These are phyloP conservation scores for Neofusicoccum sp. DNA, from an alignment of 2,329 filamentous ascomycete species.

Conservation along the genomic window DNA sequence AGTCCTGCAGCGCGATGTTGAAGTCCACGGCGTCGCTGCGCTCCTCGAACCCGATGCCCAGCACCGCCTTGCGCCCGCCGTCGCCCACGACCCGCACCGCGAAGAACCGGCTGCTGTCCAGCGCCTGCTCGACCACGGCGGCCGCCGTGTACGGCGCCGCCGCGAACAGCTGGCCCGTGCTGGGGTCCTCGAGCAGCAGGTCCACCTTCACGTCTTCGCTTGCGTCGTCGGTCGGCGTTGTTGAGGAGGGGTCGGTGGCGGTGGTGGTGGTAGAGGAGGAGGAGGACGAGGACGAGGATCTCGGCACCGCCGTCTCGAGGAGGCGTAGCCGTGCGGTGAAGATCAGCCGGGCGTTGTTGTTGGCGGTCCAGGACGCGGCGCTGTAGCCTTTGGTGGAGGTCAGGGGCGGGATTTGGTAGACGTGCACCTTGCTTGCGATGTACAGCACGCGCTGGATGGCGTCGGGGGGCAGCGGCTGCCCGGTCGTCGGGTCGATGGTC, in stretches of 20 bases:
- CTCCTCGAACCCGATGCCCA: constrained; percentile 87
- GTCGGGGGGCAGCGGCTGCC: constrained; percentile 64
- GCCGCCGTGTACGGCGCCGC: constrained; percentile 72
- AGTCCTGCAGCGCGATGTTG: constrained; percentile 75
- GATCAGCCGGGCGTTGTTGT: constrained; percentile 67
- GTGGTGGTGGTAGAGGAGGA: constrained; percentile 21
- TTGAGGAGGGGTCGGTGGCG: constrained; percentile 24
- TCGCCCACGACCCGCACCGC: constrained; percentile 76
- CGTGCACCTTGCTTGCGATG: constrained; percentile 70
- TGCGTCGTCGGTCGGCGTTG: constrained; percentile 23
- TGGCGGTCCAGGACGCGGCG: constrained; percentile 72
- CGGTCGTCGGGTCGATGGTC: constrained; percentile 68
- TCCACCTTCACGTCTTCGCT: constrained; percentile 66
- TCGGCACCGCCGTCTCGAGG: constrained; percentile 66
- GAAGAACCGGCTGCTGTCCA: constrained; percentile 82
- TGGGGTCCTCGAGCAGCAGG: constrained; percentile 74
- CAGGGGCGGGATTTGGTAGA: constrained; percentile 84
- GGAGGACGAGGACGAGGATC: constrained; percentile 22
- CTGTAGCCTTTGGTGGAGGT: constrained; percentile 75
- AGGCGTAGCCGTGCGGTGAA: constrained; percentile 81
- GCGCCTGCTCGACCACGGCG: constrained; percentile 69
- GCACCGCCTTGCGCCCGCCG: constrained; percentile 69
- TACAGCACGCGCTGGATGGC: constrained; percentile 85
- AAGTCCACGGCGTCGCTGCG: constrained; percentile 84
- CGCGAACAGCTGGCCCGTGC: constrained; percentile 73